Evolutionary conservation across 352 stramenopile species (phyloP).

Genomic region (Globisporangium acanthophoron): DNA sequence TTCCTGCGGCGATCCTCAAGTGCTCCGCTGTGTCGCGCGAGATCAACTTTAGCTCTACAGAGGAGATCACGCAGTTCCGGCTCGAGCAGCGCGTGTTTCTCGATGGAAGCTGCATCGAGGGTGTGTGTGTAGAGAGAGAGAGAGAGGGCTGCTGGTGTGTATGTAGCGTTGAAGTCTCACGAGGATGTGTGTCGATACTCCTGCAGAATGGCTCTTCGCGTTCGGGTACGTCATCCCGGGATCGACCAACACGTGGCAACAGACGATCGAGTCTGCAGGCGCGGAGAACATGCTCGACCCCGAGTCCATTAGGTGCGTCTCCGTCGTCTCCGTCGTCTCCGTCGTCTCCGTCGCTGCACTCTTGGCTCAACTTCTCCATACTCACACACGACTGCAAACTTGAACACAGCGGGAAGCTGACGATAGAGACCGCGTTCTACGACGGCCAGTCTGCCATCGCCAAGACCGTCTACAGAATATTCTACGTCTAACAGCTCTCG

Average conservation of each 20-base stretch:
- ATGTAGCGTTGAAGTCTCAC: background rate
- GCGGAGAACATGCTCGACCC: slow-evolving; percentile 87
- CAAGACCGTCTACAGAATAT: slow-evolving; percentile 92
- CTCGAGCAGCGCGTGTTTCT: slow-evolving; percentile 91
- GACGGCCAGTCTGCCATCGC: slow-evolving; percentile 84
- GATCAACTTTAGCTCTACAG: slow-evolving; percentile 90
- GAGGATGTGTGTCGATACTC: slow-evolving; percentile 13
- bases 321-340: background rate
- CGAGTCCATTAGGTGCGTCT: slow-evolving; percentile 66
- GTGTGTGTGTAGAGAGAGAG: background rate
- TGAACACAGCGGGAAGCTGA: slow-evolving; percentile 78
- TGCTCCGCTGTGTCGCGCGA: slow-evolving; percentile 89
- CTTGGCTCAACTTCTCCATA: background rate
- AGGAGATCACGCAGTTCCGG: slow-evolving; percentile 90
- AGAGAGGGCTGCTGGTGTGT: slow-evolving; percentile 12
- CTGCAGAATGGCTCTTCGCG: slow-evolving; percentile 89
- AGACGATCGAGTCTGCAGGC: slow-evolving; percentile 90
- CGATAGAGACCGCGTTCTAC: slow-evolving; percentile 95
- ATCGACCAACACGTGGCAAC: slow-evolving; percentile 94
- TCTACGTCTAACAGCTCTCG: slow-evolving; percentile 67
- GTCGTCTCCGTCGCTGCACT: background rate
- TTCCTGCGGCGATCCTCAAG: slow-evolving; percentile 85
- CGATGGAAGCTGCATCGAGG: slow-evolving; percentile 86
- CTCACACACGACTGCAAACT: background rate
- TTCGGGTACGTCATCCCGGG: slow-evolving; percentile 95